Percentiles rank a stretch among this genome's conserved stretches.
These are phyloP conservation scores for Nyssa sinensis DNA, from an alignment of 148 eudicot genomes.

Conservation along the genomic window DNA sequence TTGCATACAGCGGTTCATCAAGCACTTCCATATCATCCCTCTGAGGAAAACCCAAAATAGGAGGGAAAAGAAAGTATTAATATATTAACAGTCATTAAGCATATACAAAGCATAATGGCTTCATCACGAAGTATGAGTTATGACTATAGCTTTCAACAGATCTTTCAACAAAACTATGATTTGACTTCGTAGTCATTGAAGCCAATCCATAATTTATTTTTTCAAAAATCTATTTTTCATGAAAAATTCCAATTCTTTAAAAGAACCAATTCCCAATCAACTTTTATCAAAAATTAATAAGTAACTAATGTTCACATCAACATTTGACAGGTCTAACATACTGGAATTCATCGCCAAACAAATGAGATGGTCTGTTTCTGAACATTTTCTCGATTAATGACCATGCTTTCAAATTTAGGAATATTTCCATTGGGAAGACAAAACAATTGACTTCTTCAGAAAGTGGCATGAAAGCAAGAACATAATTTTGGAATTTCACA, in stretches of 20 bases:
- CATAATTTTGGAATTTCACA: not conserved
- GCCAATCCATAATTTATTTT: not conserved
- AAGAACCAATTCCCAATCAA: not conserved
- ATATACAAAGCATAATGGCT: conserved; percentile 5
- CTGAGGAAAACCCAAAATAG: conserved; percentile 30
- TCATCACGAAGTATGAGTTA: not conserved
- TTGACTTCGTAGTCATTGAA: not conserved
- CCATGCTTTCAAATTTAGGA: not conserved
- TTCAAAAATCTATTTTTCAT: not conserved
- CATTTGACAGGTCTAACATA: not conserved
- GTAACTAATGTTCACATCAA: not conserved
- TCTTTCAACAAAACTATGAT: not conserved
- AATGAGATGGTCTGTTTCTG: not conserved
- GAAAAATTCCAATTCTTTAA: not conserved
- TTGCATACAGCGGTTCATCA: conserved; percentile 90
- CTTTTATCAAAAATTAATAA: not conserved
- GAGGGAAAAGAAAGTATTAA: not conserved
- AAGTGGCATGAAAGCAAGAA: not conserved
- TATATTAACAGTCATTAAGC: not conserved
- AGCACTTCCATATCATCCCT: conserved; percentile 91
- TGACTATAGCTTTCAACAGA: not conserved
- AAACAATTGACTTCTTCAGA: not conserved
- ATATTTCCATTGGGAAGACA: not conserved
- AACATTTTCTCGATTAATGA: not conserved
- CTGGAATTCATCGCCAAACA: not conserved